Evolutionary conservation across 163 green algal genomes (phyloP).

Genomic region (Volvox carteri): DNA sequence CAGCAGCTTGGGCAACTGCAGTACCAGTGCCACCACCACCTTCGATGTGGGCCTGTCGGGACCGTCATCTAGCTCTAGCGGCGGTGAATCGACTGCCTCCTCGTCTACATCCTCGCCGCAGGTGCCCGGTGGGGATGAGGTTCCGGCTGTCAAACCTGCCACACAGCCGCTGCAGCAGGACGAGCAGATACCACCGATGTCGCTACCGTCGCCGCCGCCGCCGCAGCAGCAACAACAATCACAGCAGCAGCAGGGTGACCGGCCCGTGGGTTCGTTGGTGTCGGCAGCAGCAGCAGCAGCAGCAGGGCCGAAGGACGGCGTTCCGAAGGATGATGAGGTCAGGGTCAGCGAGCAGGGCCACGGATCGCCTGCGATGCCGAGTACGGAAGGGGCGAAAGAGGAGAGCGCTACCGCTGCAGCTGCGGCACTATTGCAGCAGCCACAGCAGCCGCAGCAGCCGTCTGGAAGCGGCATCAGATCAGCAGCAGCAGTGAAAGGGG

Average conservation of each 20-base stretch:
- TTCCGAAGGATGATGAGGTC: neutral
- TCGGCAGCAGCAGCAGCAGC: conserved; percentile 7
- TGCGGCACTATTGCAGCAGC: no score
- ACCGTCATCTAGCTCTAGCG: neutral
- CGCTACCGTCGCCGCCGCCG: no score
- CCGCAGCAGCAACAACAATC: neutral
- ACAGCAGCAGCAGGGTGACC: neutral
- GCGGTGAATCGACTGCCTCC: neutral
- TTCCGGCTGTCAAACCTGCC: no score
- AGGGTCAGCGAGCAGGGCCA: no score
- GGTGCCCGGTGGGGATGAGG: conserved; percentile 15
- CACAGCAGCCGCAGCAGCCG: neutral
- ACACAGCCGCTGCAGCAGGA: no score
- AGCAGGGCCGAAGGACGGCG: neutral
- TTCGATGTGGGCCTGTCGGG: neutral
- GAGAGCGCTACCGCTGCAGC: no score
- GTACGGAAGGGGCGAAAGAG: no score
- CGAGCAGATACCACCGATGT: no score
- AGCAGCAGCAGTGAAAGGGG: neutral
- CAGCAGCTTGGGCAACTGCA: neutral
- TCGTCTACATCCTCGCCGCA: conserved; percentile 12
- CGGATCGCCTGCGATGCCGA: no score
- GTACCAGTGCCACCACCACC: neutral
- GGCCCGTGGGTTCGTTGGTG: no score
- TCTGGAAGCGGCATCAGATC: neutral